A percentile compares a stretch with the other conserved stretches of the same genome.
phyloP scores from a whole-genome alignment of 1,284 basidiomycete genomes.

The Moesziomyces aphidis region DNA sequence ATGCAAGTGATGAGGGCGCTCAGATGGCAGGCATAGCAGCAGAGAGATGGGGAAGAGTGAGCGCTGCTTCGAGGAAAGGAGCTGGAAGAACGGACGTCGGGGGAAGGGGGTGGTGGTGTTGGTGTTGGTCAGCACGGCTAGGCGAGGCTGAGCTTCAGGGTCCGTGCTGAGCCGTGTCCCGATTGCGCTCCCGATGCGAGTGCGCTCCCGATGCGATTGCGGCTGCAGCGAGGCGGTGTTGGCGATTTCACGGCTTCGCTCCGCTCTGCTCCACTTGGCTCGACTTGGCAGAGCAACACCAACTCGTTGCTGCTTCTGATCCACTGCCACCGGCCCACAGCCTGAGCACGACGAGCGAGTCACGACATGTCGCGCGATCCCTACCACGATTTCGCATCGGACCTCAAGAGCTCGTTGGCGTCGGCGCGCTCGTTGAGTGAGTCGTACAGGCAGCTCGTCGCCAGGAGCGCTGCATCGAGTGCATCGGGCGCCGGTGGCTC shows the following conservation, averaged over 20 bases:
- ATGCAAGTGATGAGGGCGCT: background rate
- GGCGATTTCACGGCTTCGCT: too few species aligned
- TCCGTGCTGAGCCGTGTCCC: background rate
- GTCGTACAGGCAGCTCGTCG: slow-evolving; percentile 38
- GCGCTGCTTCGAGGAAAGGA: too few species aligned
- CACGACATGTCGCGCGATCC: slow-evolving; percentile 60
- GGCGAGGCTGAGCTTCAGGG: background rate
- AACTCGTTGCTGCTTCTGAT: too few species aligned
- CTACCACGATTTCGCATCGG: slow-evolving; percentile 63
- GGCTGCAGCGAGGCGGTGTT: too few species aligned
- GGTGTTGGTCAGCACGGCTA: background rate
- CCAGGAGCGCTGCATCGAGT: slow-evolving; percentile 5
- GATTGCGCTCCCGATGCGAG: too few species aligned
- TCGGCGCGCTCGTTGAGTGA: slow-evolving; percentile 45
- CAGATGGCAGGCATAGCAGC: background rate
- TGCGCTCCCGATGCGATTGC: too few species aligned
- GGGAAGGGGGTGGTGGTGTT: background rate
- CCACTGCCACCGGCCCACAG: too few species aligned
- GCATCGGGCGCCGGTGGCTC: slow-evolving; percentile 2
- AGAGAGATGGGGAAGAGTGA: background rate
- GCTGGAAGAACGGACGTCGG: background rate
- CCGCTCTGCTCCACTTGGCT: too few species aligned
- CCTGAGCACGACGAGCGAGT: too few species aligned
- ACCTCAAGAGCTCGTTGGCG: slow-evolving; percentile 54
- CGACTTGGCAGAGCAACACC: too few species aligned